Evolutionary conservation across 495 filamentous ascomycete genomes (phyloP).

Genomic region (Aspergillus nanangensis): DNA sequence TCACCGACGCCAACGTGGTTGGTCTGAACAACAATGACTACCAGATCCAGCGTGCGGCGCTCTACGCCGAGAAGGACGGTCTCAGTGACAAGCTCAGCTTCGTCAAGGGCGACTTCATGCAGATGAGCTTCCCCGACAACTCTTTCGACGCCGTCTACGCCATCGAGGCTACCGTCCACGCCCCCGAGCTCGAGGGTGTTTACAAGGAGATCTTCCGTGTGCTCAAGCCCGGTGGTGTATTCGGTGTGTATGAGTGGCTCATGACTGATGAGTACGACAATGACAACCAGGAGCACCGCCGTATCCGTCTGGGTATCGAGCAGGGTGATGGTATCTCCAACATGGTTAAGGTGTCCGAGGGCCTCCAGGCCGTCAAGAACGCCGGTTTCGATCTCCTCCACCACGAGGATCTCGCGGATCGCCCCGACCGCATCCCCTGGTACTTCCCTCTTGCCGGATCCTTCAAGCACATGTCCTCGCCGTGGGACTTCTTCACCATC

Average conservation of each 20-base stretch:
- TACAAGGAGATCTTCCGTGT: constrained; percentile 94
- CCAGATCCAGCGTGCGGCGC: constrained; percentile 91
- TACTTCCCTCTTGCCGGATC: constrained; percentile 89
- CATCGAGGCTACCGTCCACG: constrained; percentile 96
- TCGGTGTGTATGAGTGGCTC: constrained; percentile 98
- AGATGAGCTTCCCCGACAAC: constrained; percentile 95
- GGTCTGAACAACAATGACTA: constrained; percentile 99
- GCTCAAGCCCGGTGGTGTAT: constrained; percentile 91
- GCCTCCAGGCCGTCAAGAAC: constrained; percentile 76
- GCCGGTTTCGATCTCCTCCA: constrained; percentile 83
- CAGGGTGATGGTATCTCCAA: constrained; percentile 96
- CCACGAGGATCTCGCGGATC: constrained; percentile 86
- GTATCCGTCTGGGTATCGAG: constrained; percentile 93
- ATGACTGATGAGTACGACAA: constrained; percentile 98
- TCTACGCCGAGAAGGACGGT: constrained; percentile 78
- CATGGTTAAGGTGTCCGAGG: constrained; percentile 91
- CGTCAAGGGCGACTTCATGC: constrained; percentile 98
- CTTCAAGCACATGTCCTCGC: constrained; percentile 73
- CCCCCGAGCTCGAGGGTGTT: constrained; percentile 88
- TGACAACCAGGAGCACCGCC: constrained; percentile 77
- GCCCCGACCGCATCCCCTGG: constrained; percentile 78
- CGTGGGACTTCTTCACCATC: constrained; percentile 80
- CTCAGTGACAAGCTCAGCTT: constrained; percentile 79
- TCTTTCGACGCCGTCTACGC: constrained; percentile 95
- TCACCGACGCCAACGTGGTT: constrained; percentile 82